A percentile compares a stretch with the other conserved stretches of the same genome.
Conservation (phyloP, 164 flowering plant genomes). For the Vitis cinerea region DNA sequence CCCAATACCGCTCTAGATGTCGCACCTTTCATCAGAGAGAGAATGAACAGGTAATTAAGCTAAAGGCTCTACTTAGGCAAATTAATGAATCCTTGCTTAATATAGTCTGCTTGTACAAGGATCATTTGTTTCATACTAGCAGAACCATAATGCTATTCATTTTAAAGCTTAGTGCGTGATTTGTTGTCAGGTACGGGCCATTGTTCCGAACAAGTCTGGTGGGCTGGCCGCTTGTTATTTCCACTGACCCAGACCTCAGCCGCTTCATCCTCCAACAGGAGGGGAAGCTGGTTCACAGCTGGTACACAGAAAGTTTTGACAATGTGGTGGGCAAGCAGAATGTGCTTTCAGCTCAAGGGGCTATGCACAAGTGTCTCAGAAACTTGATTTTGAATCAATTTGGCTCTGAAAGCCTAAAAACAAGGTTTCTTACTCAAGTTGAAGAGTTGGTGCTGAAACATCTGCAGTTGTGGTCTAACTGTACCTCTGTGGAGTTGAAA, state of each 20-base stretch:
- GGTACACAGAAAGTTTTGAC: constrained; percentile 69
- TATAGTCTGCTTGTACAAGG: too few relatives aligned
- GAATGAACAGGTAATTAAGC: constrained; percentile 45
- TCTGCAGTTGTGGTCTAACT: constrained; percentile 45
- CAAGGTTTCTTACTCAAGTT: constrained; percentile 54
- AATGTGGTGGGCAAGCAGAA: constrained; percentile 59
- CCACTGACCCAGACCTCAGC: constrained; percentile 59
- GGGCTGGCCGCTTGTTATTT: constrained; percentile 51
- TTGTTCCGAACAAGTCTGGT: constrained; percentile 60
- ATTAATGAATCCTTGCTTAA: too few relatives aligned
- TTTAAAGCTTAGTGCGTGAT: neutral
- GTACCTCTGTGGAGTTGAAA: constrained; percentile 47
- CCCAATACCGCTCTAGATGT: constrained; percentile 46
- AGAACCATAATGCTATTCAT: too few relatives aligned
- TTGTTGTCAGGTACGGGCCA: constrained; percentile 51
- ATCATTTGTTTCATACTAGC: too few relatives aligned
- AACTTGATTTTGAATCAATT: constrained; percentile 60
- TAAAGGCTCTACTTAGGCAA: neutral
- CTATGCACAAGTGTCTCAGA: constrained; percentile 70
- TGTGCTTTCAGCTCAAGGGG: constrained; percentile 60
- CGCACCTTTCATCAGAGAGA: constrained; percentile 50
- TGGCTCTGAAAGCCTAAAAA: constrained; percentile 62
- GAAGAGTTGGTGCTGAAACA: constrained; percentile 32
- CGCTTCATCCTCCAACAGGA: constrained; percentile 60
- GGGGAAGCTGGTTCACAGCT: constrained; percentile 58